Percentiles rank a stretch among this genome's conserved stretches.
Conservation (phyloP, 228 moss, liverwort and hornwort genomes). For the Sphagnum fallax region DNA sequence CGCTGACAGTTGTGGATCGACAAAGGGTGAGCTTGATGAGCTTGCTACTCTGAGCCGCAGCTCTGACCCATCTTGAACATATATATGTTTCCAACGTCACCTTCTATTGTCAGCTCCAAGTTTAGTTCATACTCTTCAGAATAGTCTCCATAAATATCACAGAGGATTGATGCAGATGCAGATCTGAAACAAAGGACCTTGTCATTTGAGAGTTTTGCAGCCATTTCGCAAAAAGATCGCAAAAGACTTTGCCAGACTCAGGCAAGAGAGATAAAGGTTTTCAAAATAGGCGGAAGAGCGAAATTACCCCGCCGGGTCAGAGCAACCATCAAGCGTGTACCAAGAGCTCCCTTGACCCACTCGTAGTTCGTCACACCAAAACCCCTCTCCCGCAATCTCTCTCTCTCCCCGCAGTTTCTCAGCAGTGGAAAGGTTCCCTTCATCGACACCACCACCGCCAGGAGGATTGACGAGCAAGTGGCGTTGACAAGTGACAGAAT, state of each 20-base stretch:
- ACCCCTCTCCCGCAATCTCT: constrained; percentile 88
- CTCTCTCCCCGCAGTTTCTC: constrained; percentile 79
- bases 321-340: constrained; percentile 82
- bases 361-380: constrained; percentile 97
- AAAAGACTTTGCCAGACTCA: too few species aligned
- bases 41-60: constrained; percentile 83
- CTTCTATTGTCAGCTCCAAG: not conserved
- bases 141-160: too few species aligned
- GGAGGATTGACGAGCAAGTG: constrained; percentile 86
- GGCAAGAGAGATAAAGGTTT: too few species aligned
- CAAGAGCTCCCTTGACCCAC: constrained; percentile 75
- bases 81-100: constrained; percentile 42
- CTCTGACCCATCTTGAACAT: constrained; percentile 94
- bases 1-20: constrained; percentile 97
- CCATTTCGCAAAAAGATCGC: too few species aligned
- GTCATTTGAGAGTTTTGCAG: too few species aligned
- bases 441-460: constrained; percentile 83
- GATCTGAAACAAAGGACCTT: too few species aligned
- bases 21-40: constrained; percentile 77
- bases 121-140: too few species aligned
- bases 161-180: too few species aligned
- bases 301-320: constrained; percentile 85
- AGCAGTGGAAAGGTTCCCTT: constrained; percentile 84
- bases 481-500: constrained; percentile 68
- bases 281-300: too few species aligned